Evolutionary conservation across 768 basidiomycete species (phyloP), one percentile per base, ranked within the genome.

Genomic region (Hirschioporus abietinus): DNA sequence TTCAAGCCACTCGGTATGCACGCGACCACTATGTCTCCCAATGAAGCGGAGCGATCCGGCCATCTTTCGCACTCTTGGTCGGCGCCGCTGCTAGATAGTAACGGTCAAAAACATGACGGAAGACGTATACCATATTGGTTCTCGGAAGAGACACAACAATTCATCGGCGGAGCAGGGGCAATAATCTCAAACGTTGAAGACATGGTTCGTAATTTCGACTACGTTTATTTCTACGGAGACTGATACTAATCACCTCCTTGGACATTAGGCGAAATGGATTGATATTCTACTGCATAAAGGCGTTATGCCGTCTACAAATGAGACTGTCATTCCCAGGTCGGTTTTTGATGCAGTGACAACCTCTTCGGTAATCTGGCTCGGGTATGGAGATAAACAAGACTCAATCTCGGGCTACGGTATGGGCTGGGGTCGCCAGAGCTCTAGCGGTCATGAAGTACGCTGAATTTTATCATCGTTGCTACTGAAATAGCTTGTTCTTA

Each of bases 131-230:
- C 80, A 1, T 72, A 71, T 30, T 75, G 72, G 68, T 73, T 78
- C n/a, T 68, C 66, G 1, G 77, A 78, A 63, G 68, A 74, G 0
- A 66, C 36, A 6, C 69, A 65, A 6, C 69, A 73, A 0, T 26
- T 75, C 17, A 68, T 71, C 15, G 78, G 80, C 4, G 82, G 82
- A 7, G 66, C 82, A 0, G 81, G 79, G 0, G 83, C 81, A 0
- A 59, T 84, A 23, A 80, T 82, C 27, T 80, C 82, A 34, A 81
- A 68, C 27, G 75, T 74, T 0, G 66, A 76, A 20, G 82, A 84
- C 35, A 75, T 84, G 78, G 83, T 80, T 30, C 9, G 79, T 69
- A 30, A 2, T 3, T 8, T n/a, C 9, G 58, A 59, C 30, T n/a
- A 26, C 25, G 2, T 8, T 8, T 30, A 30, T 30, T 3, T 30